Base-by-base conservation (phyloP, 2,329 filamentous ascomycete genomes). In the Aspergillus sp. region DNA sequence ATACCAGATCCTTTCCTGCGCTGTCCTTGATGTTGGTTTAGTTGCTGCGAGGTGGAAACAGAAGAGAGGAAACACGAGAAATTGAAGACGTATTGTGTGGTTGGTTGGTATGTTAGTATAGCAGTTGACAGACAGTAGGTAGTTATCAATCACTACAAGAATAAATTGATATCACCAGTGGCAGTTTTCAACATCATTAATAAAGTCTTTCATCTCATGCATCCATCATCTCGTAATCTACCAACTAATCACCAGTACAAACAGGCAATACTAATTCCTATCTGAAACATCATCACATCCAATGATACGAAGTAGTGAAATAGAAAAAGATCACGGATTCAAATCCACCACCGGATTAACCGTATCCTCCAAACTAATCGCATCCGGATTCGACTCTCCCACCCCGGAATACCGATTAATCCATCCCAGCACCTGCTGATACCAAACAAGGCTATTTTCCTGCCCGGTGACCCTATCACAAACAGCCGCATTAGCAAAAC, bases 391-490 rank as follows among this genome's bases (percentile, higher is more conserved):
- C 38, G 59, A 62, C 51, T 66, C 61, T 32, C 57, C 69, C 23
- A 78, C 59, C 2, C 76, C 77, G 2, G 76, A 75, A 51, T 84
- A 83, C 65, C 77, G 77, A 65, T 86, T 86, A 64, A 89, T 82
- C 87, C 90, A 96, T 42, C 84, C 84, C 15, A 96, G 73, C 15
- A 96, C 92, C 71, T 92, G 90, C 62, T 85, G 85, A 69, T 96
- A 91, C 93, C 93, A 96, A 5, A 94, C 84, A 17, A 96, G 78
- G n/a, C 87, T 90, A 75, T 96, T 96, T 76, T 96, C 92, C 0
- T 88, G 89, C 70, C 95, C 94, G 48, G 93, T 69, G 2, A 96
- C 92, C 90, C 90, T 77, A 56, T 30, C 27, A 44, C 10, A 56
- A 15, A 36, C 32, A 49, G 54, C 32, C 10, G 10, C 0, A 36